A percentile compares a stretch with the other conserved stretches of the same genome.
Evolutionary conservation across 768 basidiomycete species (phyloP).

Genomic region (Chalciporus chontae): DNA sequence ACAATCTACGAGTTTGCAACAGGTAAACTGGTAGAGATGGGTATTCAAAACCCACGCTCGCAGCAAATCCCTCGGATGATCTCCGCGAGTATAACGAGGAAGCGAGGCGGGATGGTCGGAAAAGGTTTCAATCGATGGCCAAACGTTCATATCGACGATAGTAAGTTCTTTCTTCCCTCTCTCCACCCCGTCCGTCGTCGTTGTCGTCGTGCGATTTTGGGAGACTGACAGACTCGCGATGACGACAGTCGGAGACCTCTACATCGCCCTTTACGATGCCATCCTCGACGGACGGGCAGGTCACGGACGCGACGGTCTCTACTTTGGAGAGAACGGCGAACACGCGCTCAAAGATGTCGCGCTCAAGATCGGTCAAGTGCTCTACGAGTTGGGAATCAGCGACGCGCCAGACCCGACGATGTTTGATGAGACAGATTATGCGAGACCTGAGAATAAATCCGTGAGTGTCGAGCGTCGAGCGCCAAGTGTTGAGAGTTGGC

Average conservation of each 20-base stretch:
- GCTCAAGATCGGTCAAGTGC: slow-evolving; percentile 38
- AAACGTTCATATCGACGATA: slow-evolving; percentile 52
- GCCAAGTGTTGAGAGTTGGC: no score
- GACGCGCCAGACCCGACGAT: slow-evolving; percentile 33
- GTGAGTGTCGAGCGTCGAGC: no score
- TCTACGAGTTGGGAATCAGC: slow-evolving; percentile 15
- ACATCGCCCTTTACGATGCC: slow-evolving; percentile 41
- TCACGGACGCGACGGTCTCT: slow-evolving; percentile 44
- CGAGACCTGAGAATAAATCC: not conserved
- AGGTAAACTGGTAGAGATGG: slow-evolving; percentile 44
- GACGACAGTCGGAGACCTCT: slow-evolving; percentile 42
- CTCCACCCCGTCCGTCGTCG: not conserved
- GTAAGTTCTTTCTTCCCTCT: no score
- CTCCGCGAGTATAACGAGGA: slow-evolving; percentile 42
- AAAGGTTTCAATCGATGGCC: slow-evolving; percentile 61
- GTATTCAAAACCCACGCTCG: slow-evolving; percentile 47
- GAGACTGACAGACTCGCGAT: no score
- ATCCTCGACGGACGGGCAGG: slow-evolving; percentile 17
- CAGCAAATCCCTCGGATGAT: slow-evolving; percentile 53
- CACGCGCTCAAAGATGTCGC: slow-evolving; percentile 43
- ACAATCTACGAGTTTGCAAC: slow-evolving; percentile 60
- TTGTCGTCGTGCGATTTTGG: no score
- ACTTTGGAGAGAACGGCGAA: slow-evolving; percentile 53
- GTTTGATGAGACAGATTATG: slow-evolving; percentile 34
- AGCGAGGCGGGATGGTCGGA: slow-evolving; percentile 56